Evolutionary conservation across 1,139 yeast species (phyloP).

Genomic region (Blastobotrys indianensis): DNA sequence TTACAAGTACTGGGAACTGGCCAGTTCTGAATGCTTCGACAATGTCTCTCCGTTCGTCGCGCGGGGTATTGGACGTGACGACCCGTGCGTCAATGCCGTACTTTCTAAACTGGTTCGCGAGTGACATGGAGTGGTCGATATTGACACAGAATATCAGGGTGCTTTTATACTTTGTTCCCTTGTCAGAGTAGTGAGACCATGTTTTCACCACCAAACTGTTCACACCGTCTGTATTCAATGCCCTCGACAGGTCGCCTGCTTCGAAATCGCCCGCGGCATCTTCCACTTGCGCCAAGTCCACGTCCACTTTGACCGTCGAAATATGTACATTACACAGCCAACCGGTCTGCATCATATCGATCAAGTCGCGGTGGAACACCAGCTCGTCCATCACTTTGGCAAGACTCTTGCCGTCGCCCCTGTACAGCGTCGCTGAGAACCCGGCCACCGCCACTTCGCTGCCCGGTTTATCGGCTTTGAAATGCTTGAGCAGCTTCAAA

Average conservation of each 20-base stretch:
- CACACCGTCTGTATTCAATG: slow-evolving; percentile 48
- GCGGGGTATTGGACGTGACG: slow-evolving; percentile 63
- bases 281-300: slow-evolving; percentile 33
- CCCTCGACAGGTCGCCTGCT: slow-evolving; percentile 44
- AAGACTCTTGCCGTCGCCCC: slow-evolving; percentile 63
- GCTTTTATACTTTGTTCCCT: slow-evolving; percentile 42
- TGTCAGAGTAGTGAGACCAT: slow-evolving; percentile 43
- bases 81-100: slow-evolving; percentile 67
- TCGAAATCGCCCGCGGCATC: slow-evolving; percentile 49
- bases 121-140: slow-evolving; percentile 54
- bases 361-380: slow-evolving; percentile 60
- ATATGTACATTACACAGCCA: slow-evolving; percentile 69
- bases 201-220: slow-evolving; percentile 55
- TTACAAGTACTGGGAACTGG: slow-evolving; percentile 64
- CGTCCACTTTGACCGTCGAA: slow-evolving; percentile 46
- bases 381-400: slow-evolving; percentile 63
- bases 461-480: slow-evolving; percentile 43
- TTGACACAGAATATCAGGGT: slow-evolving; percentile 77
- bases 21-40: slow-evolving; percentile 59
- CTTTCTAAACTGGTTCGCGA: slow-evolving; percentile 50
- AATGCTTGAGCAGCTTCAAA: slow-evolving; percentile 47
- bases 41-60: slow-evolving; percentile 46
- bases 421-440: slow-evolving; percentile 72
- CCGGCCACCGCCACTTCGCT: slow-evolving; percentile 62
- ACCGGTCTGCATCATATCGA: slow-evolving; percentile 62